phyloP scores from a whole-genome alignment of 441 rosid species.

The Euphorbia schlechtendalii region DNA sequence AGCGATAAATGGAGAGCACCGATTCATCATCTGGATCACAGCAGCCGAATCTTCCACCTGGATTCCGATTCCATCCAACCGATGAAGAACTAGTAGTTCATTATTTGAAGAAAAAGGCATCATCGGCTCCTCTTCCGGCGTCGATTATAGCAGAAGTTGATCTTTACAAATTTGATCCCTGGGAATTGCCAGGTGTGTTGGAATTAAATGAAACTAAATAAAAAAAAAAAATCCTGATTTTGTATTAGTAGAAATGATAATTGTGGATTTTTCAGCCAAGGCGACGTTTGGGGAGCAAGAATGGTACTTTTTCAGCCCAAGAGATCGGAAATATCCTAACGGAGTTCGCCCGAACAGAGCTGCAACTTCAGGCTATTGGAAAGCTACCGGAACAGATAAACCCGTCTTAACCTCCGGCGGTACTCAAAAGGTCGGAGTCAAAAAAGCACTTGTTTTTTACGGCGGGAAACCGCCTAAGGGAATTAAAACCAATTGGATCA shows the following conservation, averaged over 20 bases:
- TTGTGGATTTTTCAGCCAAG: constrained; percentile 42
- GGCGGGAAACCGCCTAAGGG: constrained; percentile 96
- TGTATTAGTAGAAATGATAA: neutral
- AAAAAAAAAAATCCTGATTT: neutral
- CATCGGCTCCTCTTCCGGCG: constrained; percentile 67
- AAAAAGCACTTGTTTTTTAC: constrained; percentile 86
- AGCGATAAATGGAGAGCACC: constrained; percentile 49
- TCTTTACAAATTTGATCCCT: constrained; percentile 79
- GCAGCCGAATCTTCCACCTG: constrained; percentile 76
- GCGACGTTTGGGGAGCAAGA: constrained; percentile 90
- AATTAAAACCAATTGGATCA: constrained; percentile 86
- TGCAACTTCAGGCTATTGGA: constrained; percentile 97
- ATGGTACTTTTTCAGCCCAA: constrained; percentile 92
- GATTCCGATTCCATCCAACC: constrained; percentile 77
- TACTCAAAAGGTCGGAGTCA: constrained; percentile 78
- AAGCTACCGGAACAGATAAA: constrained; percentile 94
- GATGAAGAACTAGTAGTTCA: constrained; percentile 82
- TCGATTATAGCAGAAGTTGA: constrained; percentile 78
- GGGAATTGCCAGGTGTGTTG: constrained; percentile 70
- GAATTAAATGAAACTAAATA: neutral
- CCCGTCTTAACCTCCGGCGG: constrained; percentile 59
- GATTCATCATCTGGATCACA: constrained; percentile 56
- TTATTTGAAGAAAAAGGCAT: constrained; percentile 69
- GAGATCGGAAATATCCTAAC: constrained; percentile 89
- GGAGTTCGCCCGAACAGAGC: constrained; percentile 93